Conservation (phyloP, 768 basidiomycete species). For the Calocybe cyanea region DNA sequence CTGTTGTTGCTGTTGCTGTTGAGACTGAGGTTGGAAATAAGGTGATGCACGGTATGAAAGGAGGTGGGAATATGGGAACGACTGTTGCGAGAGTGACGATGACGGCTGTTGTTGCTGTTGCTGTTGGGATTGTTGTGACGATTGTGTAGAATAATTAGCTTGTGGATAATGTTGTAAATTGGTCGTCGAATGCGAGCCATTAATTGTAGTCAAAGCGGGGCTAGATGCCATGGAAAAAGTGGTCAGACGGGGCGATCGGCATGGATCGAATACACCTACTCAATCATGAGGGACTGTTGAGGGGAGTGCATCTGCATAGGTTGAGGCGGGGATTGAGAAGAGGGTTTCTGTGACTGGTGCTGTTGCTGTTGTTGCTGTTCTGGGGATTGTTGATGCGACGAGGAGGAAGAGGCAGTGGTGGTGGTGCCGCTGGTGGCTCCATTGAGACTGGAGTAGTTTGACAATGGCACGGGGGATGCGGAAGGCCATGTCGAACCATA, state of each 20-base stretch:
- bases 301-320: conserved; percentile 24
- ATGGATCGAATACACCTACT: conserved; percentile 44
- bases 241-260: conserved; percentile 12
- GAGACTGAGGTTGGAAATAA: conserved; percentile 28
- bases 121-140: conserved; percentile 14
- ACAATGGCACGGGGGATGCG: conserved; percentile 50
- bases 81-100: conserved; percentile 30
- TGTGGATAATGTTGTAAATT: conserved; percentile 41
- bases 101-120: conserved; percentile 34
- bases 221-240: conserved; percentile 28
- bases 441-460: conserved; percentile 74
- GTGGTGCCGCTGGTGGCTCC: conserved; percentile 59
- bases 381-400: conserved; percentile 20
- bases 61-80: conserved; percentile 44
- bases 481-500: conserved; percentile 52
- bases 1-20: conserved; percentile 40
- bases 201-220: conserved; percentile 58
- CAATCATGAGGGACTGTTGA: conserved; percentile 55
- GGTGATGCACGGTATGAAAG: conserved; percentile 20
- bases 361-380: conserved; percentile 16
- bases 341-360: conserved; percentile 24
- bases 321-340: conserved; percentile 23
- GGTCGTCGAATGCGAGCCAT: conserved; percentile 33
- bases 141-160: conserved; percentile 34
- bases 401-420: conserved; percentile 24